Evolutionary conservation across 345 rosid species (phyloP), one percentile per base, ranked within the genome.

Genomic region (Lagerstroemia speciosa): DNA sequence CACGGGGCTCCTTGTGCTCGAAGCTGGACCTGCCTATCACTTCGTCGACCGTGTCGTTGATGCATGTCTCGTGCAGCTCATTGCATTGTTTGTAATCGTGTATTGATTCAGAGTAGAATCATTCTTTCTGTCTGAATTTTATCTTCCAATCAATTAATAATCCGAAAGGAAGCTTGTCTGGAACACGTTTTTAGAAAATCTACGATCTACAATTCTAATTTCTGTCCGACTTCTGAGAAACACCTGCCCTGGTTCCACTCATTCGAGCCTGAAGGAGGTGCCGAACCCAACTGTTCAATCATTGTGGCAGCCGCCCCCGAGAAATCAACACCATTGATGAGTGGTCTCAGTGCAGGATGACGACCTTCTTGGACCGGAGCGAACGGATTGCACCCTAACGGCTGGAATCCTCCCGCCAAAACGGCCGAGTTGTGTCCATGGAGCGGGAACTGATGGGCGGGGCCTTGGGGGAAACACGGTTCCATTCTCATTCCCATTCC

Each of bases 401-500:
- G 50, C 62, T 45, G 72, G 34, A 77, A 72, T 19, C 78, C 77
- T 29, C 74, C 62, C 67, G 77, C 62, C 37, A 71, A 22, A 66
- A 69, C 15, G 19, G 72, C 11, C 6, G 80, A 61, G 68, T 65
- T 72, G 2, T 77, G 19, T 61, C 67, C 33, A 14, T 81, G 63
- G 68, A 68, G 30, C 36, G 78, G 71, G 69, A 79, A 67, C 64
- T 76, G 82, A 11, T 60, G 48, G 31, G 70, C 68, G 34, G 40
- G 45, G 67, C 74, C 76, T 33, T 81, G 79, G 6, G 33, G 41
- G 27, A 64, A 64, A n/a, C 77, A 75, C 74, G 78, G 79, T 3
- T 69, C 83, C 78, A 77, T 78, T 38, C 81, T 67, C 83, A 69
- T 74, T 0, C 76, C 77, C 78, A 79, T 73, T 30, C 74, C 78